Conservation (phyloP, 2,329 filamentous ascomycete genomes). For the Arthrobotrys megalospora region DNA sequence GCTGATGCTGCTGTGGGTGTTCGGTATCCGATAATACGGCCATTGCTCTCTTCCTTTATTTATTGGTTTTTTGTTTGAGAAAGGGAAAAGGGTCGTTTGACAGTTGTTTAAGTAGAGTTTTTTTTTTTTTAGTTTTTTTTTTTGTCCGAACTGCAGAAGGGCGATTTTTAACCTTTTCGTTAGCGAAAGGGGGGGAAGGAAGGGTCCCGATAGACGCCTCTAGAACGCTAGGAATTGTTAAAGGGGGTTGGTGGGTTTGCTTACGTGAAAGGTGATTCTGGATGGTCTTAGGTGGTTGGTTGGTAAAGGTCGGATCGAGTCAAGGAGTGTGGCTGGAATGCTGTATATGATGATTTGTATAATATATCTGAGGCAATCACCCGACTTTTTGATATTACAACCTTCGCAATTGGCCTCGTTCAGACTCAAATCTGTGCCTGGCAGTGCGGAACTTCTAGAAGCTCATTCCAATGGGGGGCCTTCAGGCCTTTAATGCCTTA, state of each 20-base stretch:
- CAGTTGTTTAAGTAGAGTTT: slow-evolving; percentile 16
- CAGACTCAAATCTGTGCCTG: slow-evolving; percentile 3
- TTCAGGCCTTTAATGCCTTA: neutral
- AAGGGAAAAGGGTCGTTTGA: slow-evolving; percentile 3
- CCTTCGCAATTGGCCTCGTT: slow-evolving; percentile 24
- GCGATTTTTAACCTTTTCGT: slow-evolving; percentile 18
- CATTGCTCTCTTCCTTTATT: slow-evolving; percentile 1
- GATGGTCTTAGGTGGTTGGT: neutral
- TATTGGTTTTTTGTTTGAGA: neutral
- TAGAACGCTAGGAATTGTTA: slow-evolving; percentile 20
- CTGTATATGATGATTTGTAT: slow-evolving; percentile 4
- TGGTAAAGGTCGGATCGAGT: neutral
- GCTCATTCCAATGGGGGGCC: too few relatives aligned
- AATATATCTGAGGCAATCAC: slow-evolving; percentile 16
- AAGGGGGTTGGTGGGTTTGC: neutral
- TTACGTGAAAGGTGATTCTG: neutral
- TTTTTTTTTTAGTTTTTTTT: slow-evolving; percentile 2
- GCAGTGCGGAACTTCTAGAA: slow-evolving; percentile 14
- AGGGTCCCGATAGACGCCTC: slow-evolving; percentile 5
- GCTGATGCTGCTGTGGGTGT: slow-evolving; percentile 22
- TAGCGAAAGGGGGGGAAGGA: neutral
- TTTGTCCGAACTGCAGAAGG: neutral
- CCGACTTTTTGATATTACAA: slow-evolving; percentile 9
- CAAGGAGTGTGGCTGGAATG: slow-evolving; percentile 18
- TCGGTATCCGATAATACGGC: slow-evolving; percentile 8